Conservation (phyloP, 2,329 filamentous ascomycete genomes). For the Zasmidium cellare region DNA sequence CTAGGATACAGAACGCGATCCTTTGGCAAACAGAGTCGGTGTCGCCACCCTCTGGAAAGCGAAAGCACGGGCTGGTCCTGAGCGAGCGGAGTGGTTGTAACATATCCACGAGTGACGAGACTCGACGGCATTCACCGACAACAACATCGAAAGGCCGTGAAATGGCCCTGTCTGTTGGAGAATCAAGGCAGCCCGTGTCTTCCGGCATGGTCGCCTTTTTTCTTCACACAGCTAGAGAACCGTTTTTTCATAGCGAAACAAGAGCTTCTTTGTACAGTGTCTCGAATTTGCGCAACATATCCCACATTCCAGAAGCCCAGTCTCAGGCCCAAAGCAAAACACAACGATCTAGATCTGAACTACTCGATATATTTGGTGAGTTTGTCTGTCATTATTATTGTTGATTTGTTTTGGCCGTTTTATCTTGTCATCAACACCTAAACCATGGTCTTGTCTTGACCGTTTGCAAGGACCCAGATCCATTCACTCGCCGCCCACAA, state of each 20-base stretch:
- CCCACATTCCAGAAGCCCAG: neutral
- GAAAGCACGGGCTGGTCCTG: slow-evolving; percentile 6
- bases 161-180: neutral
- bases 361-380: too few relatives aligned
- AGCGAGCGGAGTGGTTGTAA: slow-evolving; percentile 5
- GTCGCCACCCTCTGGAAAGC: neutral
- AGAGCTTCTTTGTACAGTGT: neutral
- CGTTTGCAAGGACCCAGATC: too few relatives aligned
- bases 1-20: slow-evolving; percentile 2
- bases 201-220: too few relatives aligned
- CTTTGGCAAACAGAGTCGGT: neutral
- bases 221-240: neutral
- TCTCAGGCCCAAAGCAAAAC: neutral
- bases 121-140: slow-evolving; percentile 4
- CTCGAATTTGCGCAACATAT: neutral
- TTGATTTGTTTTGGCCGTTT: too few relatives aligned
- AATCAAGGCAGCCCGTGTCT: neutral
- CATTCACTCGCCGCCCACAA: too few relatives aligned
- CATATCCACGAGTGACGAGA: slow-evolving; percentile 7
- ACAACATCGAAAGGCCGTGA: slow-evolving; percentile 1
- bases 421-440: too few relatives aligned
- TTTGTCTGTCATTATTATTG: too few relatives aligned
- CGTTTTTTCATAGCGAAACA: neutral
- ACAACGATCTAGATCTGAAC: neutral
- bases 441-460: too few relatives aligned